Conservation (phyloP, 73 alveolate genomes). For the Paramecium tetraurelia region DNA sequence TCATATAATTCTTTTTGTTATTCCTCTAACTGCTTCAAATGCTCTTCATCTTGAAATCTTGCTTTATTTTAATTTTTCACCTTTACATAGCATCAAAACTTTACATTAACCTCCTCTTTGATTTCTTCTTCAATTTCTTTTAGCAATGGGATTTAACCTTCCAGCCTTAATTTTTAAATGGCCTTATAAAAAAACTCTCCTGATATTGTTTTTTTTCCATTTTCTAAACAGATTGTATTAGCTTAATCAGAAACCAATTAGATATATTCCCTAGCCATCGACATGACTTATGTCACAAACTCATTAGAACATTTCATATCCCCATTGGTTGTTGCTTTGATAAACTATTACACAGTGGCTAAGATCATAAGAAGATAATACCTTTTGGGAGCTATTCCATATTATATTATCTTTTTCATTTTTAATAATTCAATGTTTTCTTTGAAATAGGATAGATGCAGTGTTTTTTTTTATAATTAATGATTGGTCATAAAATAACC, state of each 20-base stretch:
- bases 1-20: neutral
- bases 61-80: conserved; percentile 44
- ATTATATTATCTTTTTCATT: neutral
- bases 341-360: conserved; percentile 39
- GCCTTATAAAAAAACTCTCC: conserved; percentile 49
- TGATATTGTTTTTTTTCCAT: conserved; percentile 38
- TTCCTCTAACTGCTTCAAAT: neutral
- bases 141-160: neutral
- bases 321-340: neutral
- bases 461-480: neutral
- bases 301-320: conserved; percentile 50
- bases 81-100: neutral
- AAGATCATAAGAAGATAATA: neutral
- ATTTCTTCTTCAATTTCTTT: conserved; percentile 48
- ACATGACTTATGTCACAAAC: conserved; percentile 35
- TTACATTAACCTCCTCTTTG: conserved; percentile 39
- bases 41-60: conserved; percentile 37
- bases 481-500: neutral
- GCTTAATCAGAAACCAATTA: conserved; percentile 40
- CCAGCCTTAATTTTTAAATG: neutral
- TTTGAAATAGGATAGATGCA: conserved; percentile 18
- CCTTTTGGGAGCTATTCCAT: conserved; percentile 52
- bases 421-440: neutral
- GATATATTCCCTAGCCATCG: conserved; percentile 45
- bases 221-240: neutral